Evolutionary conservation across 2,329 filamentous ascomycete species (phyloP), one percentile per base, ranked within the genome.

Genomic region (Alternaria rosae): DNA sequence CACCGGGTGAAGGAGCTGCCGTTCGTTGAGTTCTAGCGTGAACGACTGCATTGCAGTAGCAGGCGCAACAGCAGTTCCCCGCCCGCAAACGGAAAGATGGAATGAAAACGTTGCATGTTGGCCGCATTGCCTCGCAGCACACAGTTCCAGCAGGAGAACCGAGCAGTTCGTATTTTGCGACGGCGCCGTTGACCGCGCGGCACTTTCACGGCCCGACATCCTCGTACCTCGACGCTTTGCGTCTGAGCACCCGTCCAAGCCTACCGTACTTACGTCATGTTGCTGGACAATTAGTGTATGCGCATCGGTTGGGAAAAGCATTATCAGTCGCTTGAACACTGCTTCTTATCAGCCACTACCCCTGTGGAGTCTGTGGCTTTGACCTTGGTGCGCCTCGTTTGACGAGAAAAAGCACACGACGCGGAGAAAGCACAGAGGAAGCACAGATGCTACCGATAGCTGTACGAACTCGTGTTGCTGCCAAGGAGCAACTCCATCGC

Each of bases 161-260:
- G 30, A 51, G 47, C 28, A 7, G 28, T 51, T 51, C 47, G 47
- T 51, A 51, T 51, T 32, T 23, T 38, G 47, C 47, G 47, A 51
- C 47, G 47, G 13, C 47, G 20, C 47, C 47, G 23, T 38, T 38
- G 23, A 35, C 47, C 47, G 47, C 35, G 35, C 47, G 30, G 28
- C 47, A 32, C 47, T 23, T 38, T 8, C 35, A 35, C 47, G 47
- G 47, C 28, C 47, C 28, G 30, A 51, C 47, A 35, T 23, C 28
- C 35, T 51, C 28, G 47, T 35, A 50, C 47, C 47, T 50, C 20
- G 21, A 35, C 26, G 20, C 32, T 50, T 32, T 13, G 47, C 30
- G 30, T 30, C 17, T 50, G 30, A 28, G 11, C 20, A 38, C 9
- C 28, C 17, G 20, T 51, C 47, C 28, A 51, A 51, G 30, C 30